Evolutionary conservation across 2,329 filamentous ascomycete species (phyloP).

Genomic region (Rhynchosporium graminicola): DNA sequence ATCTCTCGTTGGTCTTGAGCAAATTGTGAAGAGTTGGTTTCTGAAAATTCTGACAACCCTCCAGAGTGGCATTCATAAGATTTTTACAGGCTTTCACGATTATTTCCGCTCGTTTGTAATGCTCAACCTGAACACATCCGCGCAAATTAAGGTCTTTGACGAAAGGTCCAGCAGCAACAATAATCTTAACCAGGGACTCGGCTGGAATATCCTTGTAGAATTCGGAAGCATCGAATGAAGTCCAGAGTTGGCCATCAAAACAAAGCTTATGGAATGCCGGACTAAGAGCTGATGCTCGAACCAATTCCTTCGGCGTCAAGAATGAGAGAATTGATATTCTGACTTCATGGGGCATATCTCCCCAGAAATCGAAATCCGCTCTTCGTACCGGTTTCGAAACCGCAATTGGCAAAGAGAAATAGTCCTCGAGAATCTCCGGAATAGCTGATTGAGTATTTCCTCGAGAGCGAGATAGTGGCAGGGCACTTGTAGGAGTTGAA

Average conservation of each 20-base stretch:
- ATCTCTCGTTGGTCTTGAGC: constrained; percentile 68
- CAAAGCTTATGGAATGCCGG: constrained; percentile 79
- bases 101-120: constrained; percentile 74
- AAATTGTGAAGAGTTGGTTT: constrained; percentile 77
- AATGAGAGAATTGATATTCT: constrained; percentile 76
- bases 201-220: constrained; percentile 89
- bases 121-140: constrained; percentile 85
- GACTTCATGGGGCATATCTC: constrained; percentile 78
- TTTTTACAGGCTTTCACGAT: constrained; percentile 86
- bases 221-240: constrained; percentile 76
- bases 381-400: constrained; percentile 36
- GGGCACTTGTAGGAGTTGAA: constrained; percentile 32
- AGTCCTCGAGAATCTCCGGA: constrained; percentile 38
- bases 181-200: constrained; percentile 80
- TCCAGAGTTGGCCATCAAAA: constrained; percentile 95
- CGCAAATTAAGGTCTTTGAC: constrained; percentile 87
- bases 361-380: constrained; percentile 69
- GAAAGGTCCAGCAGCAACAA: constrained; percentile 83
- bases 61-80: constrained; percentile 81
- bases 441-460: constrained; percentile 30
- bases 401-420: constrained; percentile 35
- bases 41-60: constrained; percentile 85
- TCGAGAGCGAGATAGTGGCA: constrained; percentile 30
- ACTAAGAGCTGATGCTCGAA: constrained; percentile 75
- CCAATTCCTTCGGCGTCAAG: constrained; percentile 76